Base-by-base conservation (phyloP, 768 basidiomycete species). In the Filobasidium wieringae region DNA sequence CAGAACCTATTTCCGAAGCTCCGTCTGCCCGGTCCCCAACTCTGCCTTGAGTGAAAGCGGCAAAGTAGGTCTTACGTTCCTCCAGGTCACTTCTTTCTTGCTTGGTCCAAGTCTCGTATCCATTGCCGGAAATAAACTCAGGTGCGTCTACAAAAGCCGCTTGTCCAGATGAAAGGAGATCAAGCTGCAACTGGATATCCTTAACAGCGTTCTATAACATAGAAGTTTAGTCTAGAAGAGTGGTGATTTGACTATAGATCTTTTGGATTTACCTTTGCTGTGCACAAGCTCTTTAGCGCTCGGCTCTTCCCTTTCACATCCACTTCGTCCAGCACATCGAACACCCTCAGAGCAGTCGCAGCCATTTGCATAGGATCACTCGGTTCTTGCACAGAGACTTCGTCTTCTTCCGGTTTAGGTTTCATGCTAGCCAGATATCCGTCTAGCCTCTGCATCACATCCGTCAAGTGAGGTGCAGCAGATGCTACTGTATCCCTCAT, bases 361-460 rank as follows among this genome's bases (percentile, higher is more conserved):
- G 87, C 88, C 24, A 91, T 74, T 2, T 80, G 77, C 87, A 92
- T 90, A 61, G 91, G 87, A 4, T 47, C 43, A 4, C 4, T 12
- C 14, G 43, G 43, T 24, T 47, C 43, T 19, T 47, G 29, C 4
- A 47, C 11, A 2, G 34, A 15, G 17, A 29, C 49, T 33, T 57
- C 36, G 29, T 36, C 56, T 17, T 50, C 50, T 9, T 50, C 56
- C 9, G 49, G 50, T 26, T 57, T 34, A n/a, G 39, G 37, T 34
- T 29, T 53, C 57, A 58, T 58, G 19, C 31, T 58, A 11, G 32
- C 19, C 19, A 58, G 50, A 68, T 96, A 96, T 68, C 82, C 79
- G 64, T 96, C 90, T 67, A 97, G 73, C 43, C 91, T 81, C 24
- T 82, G 75, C 12, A 83, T 79, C 22, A 99, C 78, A 71, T 99